These are phyloP conservation scores for Aspergillus quadrilineatus DNA, from an alignment of 2,329 filamentous ascomycete species.

Conservation along the genomic window DNA sequence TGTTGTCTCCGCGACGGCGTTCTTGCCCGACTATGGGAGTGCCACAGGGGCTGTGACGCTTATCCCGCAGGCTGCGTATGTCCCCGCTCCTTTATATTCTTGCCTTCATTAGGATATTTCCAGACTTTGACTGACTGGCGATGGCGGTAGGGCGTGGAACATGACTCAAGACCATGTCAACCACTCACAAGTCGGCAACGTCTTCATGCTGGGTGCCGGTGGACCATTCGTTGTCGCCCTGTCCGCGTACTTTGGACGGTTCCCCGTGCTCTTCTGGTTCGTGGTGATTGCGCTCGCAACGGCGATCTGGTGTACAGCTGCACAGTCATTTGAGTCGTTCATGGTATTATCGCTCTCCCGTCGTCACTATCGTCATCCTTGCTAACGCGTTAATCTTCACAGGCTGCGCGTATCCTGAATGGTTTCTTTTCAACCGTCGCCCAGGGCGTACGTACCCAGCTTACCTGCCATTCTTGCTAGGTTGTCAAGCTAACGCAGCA, in stretches of 20 bases:
- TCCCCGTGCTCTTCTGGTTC: conserved; percentile 46
- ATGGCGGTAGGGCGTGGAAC: conserved; percentile 30
- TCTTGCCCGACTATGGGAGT: conserved; percentile 46
- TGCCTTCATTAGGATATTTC: neutral
- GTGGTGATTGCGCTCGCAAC: conserved; percentile 38
- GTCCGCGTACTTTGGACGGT: conserved; percentile 45
- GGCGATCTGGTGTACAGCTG: conserved; percentile 40
- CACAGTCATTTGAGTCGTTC: conserved; percentile 39
- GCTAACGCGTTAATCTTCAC: neutral
- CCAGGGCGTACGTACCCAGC: conserved; percentile 33
- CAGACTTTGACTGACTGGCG: neutral
- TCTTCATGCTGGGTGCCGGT: conserved; percentile 47
- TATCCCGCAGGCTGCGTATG: conserved; percentile 36
- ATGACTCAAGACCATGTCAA: conserved; percentile 42
- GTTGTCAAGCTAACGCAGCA: no score
- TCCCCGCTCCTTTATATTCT: neutral
- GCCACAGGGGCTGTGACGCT: conserved; percentile 43
- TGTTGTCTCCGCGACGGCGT: conserved; percentile 39
- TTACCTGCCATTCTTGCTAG: neutral
- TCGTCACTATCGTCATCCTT: no score
- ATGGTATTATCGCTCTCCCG: conserved; percentile 20
- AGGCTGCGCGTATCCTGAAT: conserved; percentile 45
- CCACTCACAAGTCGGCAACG: conserved; percentile 42
- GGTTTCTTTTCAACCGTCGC: conserved; percentile 47
- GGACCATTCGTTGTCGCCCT: conserved; percentile 44